These are phyloP conservation scores for Candida orba DNA, from an alignment of 805 yeast species.

Conservation along the genomic window DNA sequence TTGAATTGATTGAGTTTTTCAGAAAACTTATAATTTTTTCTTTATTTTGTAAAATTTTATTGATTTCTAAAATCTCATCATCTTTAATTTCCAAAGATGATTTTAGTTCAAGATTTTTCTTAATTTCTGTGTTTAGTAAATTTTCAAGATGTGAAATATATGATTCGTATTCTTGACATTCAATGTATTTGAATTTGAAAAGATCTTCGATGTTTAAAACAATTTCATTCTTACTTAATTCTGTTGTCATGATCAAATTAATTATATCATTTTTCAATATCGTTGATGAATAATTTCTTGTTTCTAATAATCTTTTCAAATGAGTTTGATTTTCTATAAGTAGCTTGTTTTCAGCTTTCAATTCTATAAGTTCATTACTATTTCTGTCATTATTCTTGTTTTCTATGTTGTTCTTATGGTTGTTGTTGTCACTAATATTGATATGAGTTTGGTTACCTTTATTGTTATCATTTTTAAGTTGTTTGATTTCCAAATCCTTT, in stretches of 20 bases:
- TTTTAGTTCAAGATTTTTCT: background rate
- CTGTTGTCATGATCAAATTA: slow-evolving; percentile 40
- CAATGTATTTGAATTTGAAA: slow-evolving; percentile 38
- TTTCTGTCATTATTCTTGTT: slow-evolving; percentile 16
- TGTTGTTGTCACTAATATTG: background rate
- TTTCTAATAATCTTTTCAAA: slow-evolving; percentile 54
- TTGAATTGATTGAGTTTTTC: slow-evolving; percentile 54
- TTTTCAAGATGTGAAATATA: slow-evolving; percentile 55
- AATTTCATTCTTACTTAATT: slow-evolving; percentile 22
- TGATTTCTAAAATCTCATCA: slow-evolving; percentile 61
- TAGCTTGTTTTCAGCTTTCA: slow-evolving; percentile 58
- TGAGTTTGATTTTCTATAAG: slow-evolving; percentile 66
- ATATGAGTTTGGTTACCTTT: background rate
- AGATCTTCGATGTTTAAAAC: slow-evolving; percentile 39
- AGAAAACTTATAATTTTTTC: slow-evolving; percentile 74
- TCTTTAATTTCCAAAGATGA: slow-evolving; percentile 22
- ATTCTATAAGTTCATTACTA: slow-evolving; percentile 26
- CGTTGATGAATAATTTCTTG: slow-evolving; percentile 46
- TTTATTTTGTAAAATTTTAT: slow-evolving; percentile 57
- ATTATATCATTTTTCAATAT: slow-evolving; percentile 52
- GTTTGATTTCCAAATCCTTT: slow-evolving; percentile 47
- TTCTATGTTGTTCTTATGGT: background rate
- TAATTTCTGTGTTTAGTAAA: slow-evolving; percentile 31
- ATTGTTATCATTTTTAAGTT: slow-evolving; percentile 22
- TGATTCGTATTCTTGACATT: slow-evolving; percentile 51